A percentile compares a stretch with the other conserved stretches of the same genome.
phyloP scores from a whole-genome alignment of 352 stramenopile species.

The Vaucheria bursata region DNA sequence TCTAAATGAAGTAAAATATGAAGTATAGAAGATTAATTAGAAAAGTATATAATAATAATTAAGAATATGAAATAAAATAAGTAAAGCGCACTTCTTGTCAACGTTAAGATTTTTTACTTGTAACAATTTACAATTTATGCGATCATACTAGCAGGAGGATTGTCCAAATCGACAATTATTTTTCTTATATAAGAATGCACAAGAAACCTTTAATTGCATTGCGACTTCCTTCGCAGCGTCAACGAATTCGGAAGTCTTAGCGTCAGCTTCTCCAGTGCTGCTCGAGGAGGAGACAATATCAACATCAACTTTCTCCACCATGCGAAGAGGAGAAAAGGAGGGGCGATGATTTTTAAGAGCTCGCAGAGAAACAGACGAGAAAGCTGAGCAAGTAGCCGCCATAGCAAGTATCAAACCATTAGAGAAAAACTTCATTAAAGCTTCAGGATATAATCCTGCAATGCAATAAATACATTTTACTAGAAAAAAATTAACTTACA shows the following conservation, averaged over 20 bases:
- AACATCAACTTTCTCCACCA: slow-evolving; percentile 39
- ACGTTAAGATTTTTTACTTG: neutral
- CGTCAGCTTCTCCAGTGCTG: slow-evolving; percentile 12
- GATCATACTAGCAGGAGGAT: neutral
- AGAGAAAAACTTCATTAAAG: slow-evolving; percentile 11
- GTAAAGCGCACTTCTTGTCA: neutral
- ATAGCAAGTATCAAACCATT: slow-evolving; percentile 14
- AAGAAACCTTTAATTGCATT: slow-evolving; percentile 11
- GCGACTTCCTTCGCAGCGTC: slow-evolving; percentile 35
- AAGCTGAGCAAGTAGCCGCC: slow-evolving; percentile 11
- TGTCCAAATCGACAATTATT: neutral
- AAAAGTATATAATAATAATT: neutral
- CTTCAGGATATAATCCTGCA: no score
- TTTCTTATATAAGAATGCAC: neutral
- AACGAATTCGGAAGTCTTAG: slow-evolving; percentile 33
- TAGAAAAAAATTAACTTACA: no score
- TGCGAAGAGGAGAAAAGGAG: neutral
- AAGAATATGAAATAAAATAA: neutral
- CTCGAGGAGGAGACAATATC: slow-evolving; percentile 12
- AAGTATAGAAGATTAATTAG: no score
- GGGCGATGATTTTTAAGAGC: neutral
- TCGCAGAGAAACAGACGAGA: slow-evolving; percentile 11
- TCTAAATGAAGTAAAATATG: slow-evolving; percentile 5
- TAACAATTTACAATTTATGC: neutral
- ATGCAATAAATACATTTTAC: no score